Evolutionary conservation across 164 flowering plant species (phyloP).

Genomic region (Nelumbo lutea): DNA sequence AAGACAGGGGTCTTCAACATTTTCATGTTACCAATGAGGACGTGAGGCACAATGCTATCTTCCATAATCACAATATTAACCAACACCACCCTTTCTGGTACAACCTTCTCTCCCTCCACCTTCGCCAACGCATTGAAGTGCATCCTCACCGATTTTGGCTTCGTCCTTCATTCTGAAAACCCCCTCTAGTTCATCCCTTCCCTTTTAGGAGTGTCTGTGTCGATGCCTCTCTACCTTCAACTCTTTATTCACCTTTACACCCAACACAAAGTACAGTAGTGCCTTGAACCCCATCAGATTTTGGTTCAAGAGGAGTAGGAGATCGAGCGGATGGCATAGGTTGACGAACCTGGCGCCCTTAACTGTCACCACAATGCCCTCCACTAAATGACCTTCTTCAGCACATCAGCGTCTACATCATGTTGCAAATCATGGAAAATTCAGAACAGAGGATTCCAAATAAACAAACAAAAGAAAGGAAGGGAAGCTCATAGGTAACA

Average conservation of each 20-base stretch:
- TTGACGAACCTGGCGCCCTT: constrained; percentile 95
- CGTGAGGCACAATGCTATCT: constrained; percentile 51
- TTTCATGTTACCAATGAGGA: constrained; percentile 45
- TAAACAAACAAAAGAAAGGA: neutral
- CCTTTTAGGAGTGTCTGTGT: constrained; percentile 78
- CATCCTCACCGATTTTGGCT: constrained; percentile 62
- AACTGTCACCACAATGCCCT: constrained; percentile 91
- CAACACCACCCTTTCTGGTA: constrained; percentile 67
- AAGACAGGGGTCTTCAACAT: constrained; percentile 49
- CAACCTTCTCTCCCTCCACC: constrained; percentile 74
- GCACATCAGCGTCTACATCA: constrained; percentile 93
- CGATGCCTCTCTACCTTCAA: constrained; percentile 69
- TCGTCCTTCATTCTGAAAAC: constrained; percentile 80
- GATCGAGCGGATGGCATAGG: constrained; percentile 78
- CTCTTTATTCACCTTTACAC: constrained; percentile 50
- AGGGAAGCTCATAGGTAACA: constrained; percentile 57
- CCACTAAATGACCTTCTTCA: constrained; percentile 86
- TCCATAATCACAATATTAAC: constrained; percentile 54
- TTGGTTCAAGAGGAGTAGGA: constrained; percentile 71
- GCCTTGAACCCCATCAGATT: constrained; percentile 75
- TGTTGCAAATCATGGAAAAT: constrained; percentile 45
- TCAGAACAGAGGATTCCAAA: too few relatives aligned
- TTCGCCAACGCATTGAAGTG: constrained; percentile 88
- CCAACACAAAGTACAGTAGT: constrained; percentile 57
- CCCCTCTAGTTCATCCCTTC: constrained; percentile 35